These are phyloP conservation scores for Cymbidium sinense DNA, from an alignment of 106 monocot genomes.

Conservation along the genomic window DNA sequence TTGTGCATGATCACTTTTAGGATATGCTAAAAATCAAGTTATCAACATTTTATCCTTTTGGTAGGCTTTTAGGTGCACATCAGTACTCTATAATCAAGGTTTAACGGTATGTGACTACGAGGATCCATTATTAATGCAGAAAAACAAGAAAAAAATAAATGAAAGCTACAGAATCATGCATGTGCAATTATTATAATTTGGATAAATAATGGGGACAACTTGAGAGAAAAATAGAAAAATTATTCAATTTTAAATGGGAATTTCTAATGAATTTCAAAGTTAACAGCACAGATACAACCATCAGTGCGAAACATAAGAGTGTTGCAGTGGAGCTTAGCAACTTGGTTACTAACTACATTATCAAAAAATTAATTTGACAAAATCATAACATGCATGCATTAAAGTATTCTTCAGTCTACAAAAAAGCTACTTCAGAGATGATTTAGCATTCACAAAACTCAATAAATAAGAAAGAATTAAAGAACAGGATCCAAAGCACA, in stretches of 20 bases:
- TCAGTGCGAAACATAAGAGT: neutral
- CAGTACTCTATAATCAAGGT: neutral
- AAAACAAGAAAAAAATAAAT: neutral
- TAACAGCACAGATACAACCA: neutral
- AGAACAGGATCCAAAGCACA: constrained; percentile 11
- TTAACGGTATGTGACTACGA: neutral
- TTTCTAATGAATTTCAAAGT: neutral
- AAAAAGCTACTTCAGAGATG: neutral
- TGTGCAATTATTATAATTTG: neutral
- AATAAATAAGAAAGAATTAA: neutral
- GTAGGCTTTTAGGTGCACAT: neutral
- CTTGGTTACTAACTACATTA: neutral
- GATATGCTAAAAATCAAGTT: too few relatives aligned
- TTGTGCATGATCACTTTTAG: neutral
- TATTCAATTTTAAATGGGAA: neutral
- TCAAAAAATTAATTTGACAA: neutral
- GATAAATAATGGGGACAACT: neutral
- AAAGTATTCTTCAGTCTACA: neutral
- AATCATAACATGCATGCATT: neutral
- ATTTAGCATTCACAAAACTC: neutral
- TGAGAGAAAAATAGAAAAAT: neutral
- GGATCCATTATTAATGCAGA: neutral
- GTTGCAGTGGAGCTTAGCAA: neutral
- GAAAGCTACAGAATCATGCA: neutral
- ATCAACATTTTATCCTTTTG: neutral